These are phyloP conservation scores for Phytophthora pseudosyringae DNA, from an alignment of 352 stramenopile genomes.

Conservation along the genomic window DNA sequence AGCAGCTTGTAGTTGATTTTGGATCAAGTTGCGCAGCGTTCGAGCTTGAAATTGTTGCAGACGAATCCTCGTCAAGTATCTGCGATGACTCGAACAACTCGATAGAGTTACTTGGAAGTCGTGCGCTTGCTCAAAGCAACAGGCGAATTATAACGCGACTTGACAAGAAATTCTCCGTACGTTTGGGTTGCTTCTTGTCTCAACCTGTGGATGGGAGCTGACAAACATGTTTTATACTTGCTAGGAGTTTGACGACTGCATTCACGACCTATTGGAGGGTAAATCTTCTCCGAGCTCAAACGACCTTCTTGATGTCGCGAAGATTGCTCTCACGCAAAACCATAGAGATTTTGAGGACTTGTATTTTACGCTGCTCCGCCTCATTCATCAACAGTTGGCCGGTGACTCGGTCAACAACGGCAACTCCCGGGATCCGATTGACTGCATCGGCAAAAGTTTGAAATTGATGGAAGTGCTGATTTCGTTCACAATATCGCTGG, in stretches of 20 bases:
- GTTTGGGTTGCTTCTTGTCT: constrained; percentile 1
- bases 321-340: constrained; percentile 16
- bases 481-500: constrained; percentile 35
- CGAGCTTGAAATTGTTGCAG: constrained; percentile 19
- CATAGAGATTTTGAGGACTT: constrained; percentile 13
- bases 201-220: background rate
- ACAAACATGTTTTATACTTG: constrained; percentile 1
- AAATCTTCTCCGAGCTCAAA: background rate
- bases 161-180: constrained; percentile 7
- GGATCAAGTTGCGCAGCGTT: constrained; percentile 16
- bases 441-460: constrained; percentile 26
- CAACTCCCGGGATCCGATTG: constrained; percentile 22
- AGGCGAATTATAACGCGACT: constrained; percentile 2
- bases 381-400: constrained; percentile 41
- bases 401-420: constrained; percentile 1
- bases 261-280: constrained; percentile 4
- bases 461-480: constrained; percentile 39
- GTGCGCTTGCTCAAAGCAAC: background rate
- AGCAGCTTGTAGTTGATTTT: constrained; percentile 25
- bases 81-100: background rate
- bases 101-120: background rate
- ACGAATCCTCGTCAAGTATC: background rate
- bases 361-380: constrained; percentile 47
- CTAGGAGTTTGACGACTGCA: constrained; percentile 12
- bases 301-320: constrained; percentile 15